Percentiles rank a stretch among this genome's conserved stretches.
Evolutionary conservation across 2,329 filamentous ascomycete genomes (phyloP).

Genomic region (Hymenoscyphus albidus): DNA sequence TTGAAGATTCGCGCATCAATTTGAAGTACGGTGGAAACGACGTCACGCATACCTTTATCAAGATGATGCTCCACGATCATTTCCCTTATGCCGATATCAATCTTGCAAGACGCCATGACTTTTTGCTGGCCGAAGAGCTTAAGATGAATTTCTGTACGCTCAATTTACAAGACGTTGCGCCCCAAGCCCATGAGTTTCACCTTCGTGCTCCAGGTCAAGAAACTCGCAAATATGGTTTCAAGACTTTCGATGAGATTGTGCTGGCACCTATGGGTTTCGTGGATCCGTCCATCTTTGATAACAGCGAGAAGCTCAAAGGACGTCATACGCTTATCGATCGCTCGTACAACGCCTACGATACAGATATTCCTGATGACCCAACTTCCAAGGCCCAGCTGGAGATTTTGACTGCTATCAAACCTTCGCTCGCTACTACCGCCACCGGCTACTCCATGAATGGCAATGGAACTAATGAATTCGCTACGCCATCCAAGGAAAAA

Average conservation of each 20-base stretch:
- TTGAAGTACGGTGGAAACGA: slow-evolving; percentile 91
- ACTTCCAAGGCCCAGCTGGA: slow-evolving; percentile 77
- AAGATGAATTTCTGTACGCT: slow-evolving; percentile 92
- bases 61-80: slow-evolving; percentile 96
- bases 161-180: slow-evolving; percentile 83
- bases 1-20: slow-evolving; percentile 93
- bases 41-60: slow-evolving; percentile 90
- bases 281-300: slow-evolving; percentile 82
- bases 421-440: slow-evolving; percentile 47
- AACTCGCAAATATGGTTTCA: slow-evolving; percentile 91
- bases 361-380: slow-evolving; percentile 82
- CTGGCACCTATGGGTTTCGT: slow-evolving; percentile 95
- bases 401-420: slow-evolving; percentile 57
- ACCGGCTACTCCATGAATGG: slow-evolving; percentile 36
- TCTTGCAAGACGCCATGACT: slow-evolving; percentile 83
- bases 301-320: slow-evolving; percentile 71
- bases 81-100: slow-evolving; percentile 97
- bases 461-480: slow-evolving; percentile 43
- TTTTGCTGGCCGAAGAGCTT: slow-evolving; percentile 87
- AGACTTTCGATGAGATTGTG: slow-evolving; percentile 94
- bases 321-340: slow-evolving; percentile 78
- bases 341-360: slow-evolving; percentile 92
- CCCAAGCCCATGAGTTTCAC: slow-evolving; percentile 86
- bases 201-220: slow-evolving; percentile 83
- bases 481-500: slow-evolving; percentile 60